Conservation (phyloP, 305 asterid species). For the Vinca major region DNA sequence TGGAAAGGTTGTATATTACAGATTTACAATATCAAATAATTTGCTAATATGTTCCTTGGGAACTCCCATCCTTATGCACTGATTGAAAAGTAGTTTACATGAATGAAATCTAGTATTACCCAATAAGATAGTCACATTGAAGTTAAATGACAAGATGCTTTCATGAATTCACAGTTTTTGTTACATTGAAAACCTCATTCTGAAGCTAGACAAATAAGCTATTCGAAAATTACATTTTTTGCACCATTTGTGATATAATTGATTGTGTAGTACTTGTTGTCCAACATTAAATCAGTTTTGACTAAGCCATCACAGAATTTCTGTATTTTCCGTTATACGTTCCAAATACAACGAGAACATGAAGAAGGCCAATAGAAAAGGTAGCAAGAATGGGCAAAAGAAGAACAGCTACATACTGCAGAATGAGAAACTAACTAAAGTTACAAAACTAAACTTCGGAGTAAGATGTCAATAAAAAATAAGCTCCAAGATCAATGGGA, state of each 20-base stretch:
- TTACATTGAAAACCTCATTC: not conserved
- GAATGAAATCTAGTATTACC: not conserved
- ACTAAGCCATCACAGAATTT: not conserved
- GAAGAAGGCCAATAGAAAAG: not conserved
- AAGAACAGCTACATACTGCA: not conserved
- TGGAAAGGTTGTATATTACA: not conserved
- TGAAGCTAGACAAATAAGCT: not conserved
- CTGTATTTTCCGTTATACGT: not conserved
- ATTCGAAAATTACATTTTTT: not conserved
- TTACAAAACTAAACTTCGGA: conserved; percentile 4
- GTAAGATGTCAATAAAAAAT: not conserved
- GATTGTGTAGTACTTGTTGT: not conserved
- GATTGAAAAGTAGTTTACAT: not conserved
- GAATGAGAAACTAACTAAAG: not conserved
- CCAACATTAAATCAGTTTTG: no score
- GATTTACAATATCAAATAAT: not conserved
- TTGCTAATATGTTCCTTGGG: not conserved
- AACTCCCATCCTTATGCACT: not conserved
- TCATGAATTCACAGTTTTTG: not conserved
- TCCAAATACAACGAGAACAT: conserved; percentile 2
- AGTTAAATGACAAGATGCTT: not conserved
- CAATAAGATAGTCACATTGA: not conserved
- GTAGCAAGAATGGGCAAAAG: not conserved
- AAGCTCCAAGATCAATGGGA: not conserved
- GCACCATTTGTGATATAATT: not conserved